Evolutionary conservation across 2,329 filamentous ascomycete genomes (phyloP), one percentile per base, ranked within the genome.

Genomic region (Pestalotiopsis fici): DNA sequence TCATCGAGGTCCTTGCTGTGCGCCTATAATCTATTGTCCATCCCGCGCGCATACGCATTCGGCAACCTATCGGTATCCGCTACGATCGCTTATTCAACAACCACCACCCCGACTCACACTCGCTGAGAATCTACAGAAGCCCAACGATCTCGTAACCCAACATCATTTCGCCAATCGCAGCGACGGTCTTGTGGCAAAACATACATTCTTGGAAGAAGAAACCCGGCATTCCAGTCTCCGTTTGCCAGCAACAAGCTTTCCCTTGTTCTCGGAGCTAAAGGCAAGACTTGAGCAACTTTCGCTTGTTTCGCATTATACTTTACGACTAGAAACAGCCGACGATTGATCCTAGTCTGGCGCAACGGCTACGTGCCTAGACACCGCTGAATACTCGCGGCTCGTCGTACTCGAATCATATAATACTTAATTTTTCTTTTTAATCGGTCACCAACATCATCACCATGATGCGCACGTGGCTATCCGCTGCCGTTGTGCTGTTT

Each of bases 401-500:
- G 31, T 35, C 31, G 31, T 35, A 35, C 31, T 6, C 31, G 31
- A 6, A 35, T 35, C 9, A 50, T 11, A 59, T 59, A 59, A 59
- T 59, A 59, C 18, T 21, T 59, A 59, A 59, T 59, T 37, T 27
- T 37, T 21, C n/a, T 25, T 11, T n/a, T 54, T 57, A 50, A 50
- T 57, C 55, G 57, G 57, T 6, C 11, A 59, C 18, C n/a, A 21
- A 27, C 21, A 25, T 21, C 21, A 18, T 35, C 67, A 72, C 64
- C 55, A 80, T 80, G 78, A 64, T 77, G 65, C 75, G 71, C 15
- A 69, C 72, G 15, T 64, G 75, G 59, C 66, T 78, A 28, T 67
- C 74, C 9, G n/a, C 82, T 72, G 81, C 78, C 68, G 73, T 78
- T 64, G 81, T 78, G 73, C 74, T 83, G 23, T 71, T 84, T 63